phyloP scores from a whole-genome alignment of 1,284 basidiomycete genomes.

The Melampsora americana region DNA sequence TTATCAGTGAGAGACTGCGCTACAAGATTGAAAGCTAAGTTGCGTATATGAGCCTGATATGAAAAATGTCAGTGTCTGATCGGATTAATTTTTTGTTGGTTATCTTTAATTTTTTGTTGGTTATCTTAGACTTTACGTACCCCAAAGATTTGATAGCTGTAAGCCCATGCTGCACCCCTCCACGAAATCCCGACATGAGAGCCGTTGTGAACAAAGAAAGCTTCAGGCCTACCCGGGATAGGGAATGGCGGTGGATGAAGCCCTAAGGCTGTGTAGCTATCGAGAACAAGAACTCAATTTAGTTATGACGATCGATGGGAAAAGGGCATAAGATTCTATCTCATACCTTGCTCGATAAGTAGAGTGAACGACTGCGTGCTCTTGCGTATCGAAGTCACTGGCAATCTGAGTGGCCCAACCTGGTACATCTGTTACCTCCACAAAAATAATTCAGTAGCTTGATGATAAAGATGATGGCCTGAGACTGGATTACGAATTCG shows the following conservation, averaged over 20 bases:
- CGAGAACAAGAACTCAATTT: too few species aligned
- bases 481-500: neutral
- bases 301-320: neutral
- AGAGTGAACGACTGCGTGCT: constrained; percentile 23
- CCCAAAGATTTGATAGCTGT: constrained; percentile 28
- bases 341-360: constrained; percentile 40
- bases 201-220: constrained; percentile 32
- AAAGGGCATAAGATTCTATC: too few species aligned
- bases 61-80: neutral
- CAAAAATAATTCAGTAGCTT: neutral
- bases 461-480: neutral
- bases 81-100: neutral
- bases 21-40: constrained; percentile 6
- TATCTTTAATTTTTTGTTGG: neutral
- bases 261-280: constrained; percentile 15
- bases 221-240: constrained; percentile 18
- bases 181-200: constrained; percentile 28
- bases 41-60: constrained; percentile 18
- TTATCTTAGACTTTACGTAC: constrained; percentile 5
- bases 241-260: constrained; percentile 31
- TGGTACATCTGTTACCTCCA: neutral
- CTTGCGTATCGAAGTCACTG: constrained; percentile 25
- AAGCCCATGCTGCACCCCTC: constrained; percentile 39
- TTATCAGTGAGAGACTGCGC: constrained; percentile 22
- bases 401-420: constrained; percentile 22